These are phyloP conservation scores for Emmonsiellopsis sp. DNA, from an alignment of 2,329 filamentous ascomycete genomes.

Conservation along the genomic window DNA sequence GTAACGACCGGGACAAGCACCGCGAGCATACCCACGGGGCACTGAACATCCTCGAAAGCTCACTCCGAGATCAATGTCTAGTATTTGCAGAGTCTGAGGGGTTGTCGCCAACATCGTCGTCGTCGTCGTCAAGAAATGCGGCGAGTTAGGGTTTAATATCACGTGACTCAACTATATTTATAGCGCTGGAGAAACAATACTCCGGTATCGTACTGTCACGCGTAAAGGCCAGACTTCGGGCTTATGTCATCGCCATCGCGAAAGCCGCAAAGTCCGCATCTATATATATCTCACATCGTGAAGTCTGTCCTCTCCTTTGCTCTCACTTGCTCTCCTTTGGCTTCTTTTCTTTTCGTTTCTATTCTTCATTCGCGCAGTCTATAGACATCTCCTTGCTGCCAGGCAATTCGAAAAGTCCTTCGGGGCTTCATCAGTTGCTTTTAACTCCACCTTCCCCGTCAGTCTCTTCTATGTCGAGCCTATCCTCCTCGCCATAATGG, in stretches of 20 bases:
- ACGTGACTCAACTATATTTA: background rate
- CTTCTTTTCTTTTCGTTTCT: background rate
- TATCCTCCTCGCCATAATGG: slow-evolving; percentile 24
- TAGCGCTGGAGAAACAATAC: background rate
- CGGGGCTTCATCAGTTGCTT: background rate
- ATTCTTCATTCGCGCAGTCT: background rate
- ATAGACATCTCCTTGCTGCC: background rate
- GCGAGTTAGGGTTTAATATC: background rate
- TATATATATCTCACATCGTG: background rate
- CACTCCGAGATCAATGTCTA: background rate
- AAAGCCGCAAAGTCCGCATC: background rate
- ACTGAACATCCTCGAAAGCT: slow-evolving; percentile 25
- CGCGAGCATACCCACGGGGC: slow-evolving; percentile 38
- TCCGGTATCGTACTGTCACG: background rate
- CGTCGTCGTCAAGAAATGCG: background rate
- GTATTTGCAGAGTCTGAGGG: background rate
- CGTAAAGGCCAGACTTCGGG: slow-evolving; percentile 3
- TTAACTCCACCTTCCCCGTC: no score
- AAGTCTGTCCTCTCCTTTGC: no score
- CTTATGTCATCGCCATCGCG: background rate
- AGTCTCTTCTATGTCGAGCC: background rate
- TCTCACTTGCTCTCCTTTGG: no score
- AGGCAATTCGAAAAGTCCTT: background rate
- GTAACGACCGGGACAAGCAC: slow-evolving; percentile 33
- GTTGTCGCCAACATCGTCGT: background rate